Evolutionary conservation across 768 basidiomycete genomes (phyloP).

Genomic region (Collybiopsis confluens): DNA sequence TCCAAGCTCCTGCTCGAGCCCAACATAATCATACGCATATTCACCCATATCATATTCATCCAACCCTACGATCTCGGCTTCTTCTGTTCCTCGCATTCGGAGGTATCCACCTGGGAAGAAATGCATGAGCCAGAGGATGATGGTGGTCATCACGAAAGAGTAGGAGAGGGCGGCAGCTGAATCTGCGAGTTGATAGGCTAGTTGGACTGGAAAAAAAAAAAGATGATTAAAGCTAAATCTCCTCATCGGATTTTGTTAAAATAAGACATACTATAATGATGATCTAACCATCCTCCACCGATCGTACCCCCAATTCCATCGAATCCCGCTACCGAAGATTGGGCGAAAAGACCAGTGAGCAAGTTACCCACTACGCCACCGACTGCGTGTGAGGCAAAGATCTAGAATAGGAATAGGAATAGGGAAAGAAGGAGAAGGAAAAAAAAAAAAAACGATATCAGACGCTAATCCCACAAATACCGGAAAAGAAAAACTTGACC

Average conservation of each 20-base stretch:
- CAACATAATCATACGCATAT: constrained; percentile 17
- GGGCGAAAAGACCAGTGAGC: constrained; percentile 86
- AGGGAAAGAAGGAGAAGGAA: neutral
- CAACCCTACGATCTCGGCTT: constrained; percentile 72
- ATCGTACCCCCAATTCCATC: constrained; percentile 65
- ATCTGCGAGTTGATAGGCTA: constrained; percentile 83
- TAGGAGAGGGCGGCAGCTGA: constrained; percentile 61
- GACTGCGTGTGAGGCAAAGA: constrained; percentile 81
- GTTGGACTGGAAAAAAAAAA: too few relatives aligned
- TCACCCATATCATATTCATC: constrained; percentile 83
- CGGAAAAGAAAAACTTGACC: too few relatives aligned
- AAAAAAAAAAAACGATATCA: too few relatives aligned
- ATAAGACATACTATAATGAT: too few relatives aligned
- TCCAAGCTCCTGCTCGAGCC: constrained; percentile 57
- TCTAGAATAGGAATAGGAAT: constrained; percentile 35
- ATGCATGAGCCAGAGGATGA: constrained; percentile 88
- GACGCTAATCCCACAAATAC: too few relatives aligned
- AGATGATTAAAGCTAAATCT: too few relatives aligned
- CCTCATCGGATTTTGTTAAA: too few relatives aligned
- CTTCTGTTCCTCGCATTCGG: constrained; percentile 59
- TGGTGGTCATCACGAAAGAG: constrained; percentile 60
- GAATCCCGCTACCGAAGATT: constrained; percentile 70
- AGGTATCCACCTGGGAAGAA: constrained; percentile 79
- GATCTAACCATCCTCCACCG: constrained; percentile 83
- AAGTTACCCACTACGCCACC: constrained; percentile 81